Base-by-base conservation (phyloP, 176 grass and related monocot genomes). In the Carex parvula region DNA sequence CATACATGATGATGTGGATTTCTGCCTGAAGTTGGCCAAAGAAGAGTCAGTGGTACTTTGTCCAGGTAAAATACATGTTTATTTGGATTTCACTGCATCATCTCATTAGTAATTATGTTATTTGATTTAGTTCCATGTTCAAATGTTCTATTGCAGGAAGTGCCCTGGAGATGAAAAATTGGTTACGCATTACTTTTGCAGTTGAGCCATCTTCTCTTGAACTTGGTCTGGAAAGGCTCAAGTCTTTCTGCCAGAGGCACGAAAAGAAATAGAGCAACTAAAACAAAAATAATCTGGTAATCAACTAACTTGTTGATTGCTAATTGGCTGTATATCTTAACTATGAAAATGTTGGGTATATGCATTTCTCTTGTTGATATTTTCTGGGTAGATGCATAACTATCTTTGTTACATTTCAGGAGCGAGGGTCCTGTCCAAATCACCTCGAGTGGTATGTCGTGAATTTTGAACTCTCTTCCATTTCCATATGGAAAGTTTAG, bases 1-100 rank as follows among this genome's bases (percentile, higher is more conserved):
- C n/a, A 80, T 90, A 41, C n/a, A 52, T 72, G 88, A 87, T 84
- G 88, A 90, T 80, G 37, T 87, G 44, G 80, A 90, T 71, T 86
- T 90, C 72, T 90, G 88, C 57, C 63, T 44, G 7, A 87, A 86
- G 52, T 79, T 90, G 70, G 84, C 88, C 32, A 87, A 84, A 80
- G 88, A 90, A 67, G 80, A 90, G n/a, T 90, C 88, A 0, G 60
- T 90, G 1, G 63, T 90, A 84, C n/a, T 90, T 69, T 54, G 53
- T 10, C 84, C 88, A 84, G 88, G 88, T 86, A 69, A 86, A 48
- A 46, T 55, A 4, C 10, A 53, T 17, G 12, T 56, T 58, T 11
- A 66, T 26, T 15, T 79, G 6, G n/a, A 15, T 79, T 2, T 85
- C 15, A 30, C 16, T 60, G 16, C 18, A n/a, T 60, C 57, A 60